These are phyloP conservation scores for Aspergillus sp. DNA, from an alignment of 2,329 filamentous ascomycete species.

Conservation along the genomic window DNA sequence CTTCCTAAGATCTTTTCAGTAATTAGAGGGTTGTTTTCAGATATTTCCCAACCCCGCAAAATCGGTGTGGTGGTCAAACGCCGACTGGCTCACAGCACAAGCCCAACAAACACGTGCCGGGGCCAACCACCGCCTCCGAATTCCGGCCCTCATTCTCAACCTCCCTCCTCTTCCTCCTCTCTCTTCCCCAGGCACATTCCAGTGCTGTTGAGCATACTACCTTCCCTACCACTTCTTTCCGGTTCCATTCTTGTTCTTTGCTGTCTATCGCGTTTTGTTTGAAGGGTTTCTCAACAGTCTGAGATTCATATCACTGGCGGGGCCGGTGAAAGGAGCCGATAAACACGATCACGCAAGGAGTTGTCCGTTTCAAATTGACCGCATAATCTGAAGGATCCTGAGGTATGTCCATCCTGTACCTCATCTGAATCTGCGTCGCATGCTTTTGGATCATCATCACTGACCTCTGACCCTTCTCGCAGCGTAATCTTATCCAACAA, in stretches of 20 bases:
- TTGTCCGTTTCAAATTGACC: background rate
- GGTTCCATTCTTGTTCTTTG: background rate
- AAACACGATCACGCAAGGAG: background rate
- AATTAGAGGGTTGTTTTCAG: too few species aligned
- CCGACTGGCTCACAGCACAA: slow-evolving; percentile 1
- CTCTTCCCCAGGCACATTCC: background rate
- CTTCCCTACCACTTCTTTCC: slow-evolving; percentile 4
- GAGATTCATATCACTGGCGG: slow-evolving; percentile 2
- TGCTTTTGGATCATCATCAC: background rate
- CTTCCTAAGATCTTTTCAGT: too few species aligned
- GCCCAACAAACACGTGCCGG: slow-evolving; percentile 25
- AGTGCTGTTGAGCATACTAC: slow-evolving; percentile 1
- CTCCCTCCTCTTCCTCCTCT: slow-evolving; percentile 8
- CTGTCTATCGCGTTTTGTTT: background rate
- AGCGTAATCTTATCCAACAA: slow-evolving; percentile 47
- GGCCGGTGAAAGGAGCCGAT: slow-evolving; percentile 7
- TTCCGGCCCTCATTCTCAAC: slow-evolving; percentile 13
- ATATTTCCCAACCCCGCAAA: too few species aligned
- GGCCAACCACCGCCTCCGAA: slow-evolving; percentile 21
- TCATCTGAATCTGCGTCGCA: too few species aligned
- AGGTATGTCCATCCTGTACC: background rate
- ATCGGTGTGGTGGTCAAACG: too few species aligned
- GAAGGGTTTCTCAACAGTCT: background rate
- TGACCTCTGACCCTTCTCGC: background rate
- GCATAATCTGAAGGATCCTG: background rate